Evolutionary conservation across 768 basidiomycete species (phyloP), one percentile per base, ranked within the genome.

Genomic region (Baorangia bicolor): DNA sequence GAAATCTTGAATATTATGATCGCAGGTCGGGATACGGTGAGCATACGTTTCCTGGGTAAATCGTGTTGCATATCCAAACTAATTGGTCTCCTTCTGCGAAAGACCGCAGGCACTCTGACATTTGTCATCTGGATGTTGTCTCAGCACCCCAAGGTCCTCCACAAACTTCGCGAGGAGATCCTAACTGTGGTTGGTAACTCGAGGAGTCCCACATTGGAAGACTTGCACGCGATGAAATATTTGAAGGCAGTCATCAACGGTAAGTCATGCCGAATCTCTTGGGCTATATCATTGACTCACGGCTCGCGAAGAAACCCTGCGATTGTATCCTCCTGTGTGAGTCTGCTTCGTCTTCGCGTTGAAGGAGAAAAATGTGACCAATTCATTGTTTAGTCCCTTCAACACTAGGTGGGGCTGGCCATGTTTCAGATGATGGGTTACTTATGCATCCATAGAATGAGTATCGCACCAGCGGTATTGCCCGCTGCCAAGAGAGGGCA

Each of bases 181-280:
- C 34, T 71, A 5, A 51, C 28, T 5, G 60, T 59, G 10, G 62
- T 75, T 10, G 74, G 74, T 5, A 46, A 53, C 14, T 60, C 64
- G 6, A 64, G 55, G 41, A 38, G 50, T n/a, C 73, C 73, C 23
- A 73, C 72, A 2, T 61, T 61, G 27, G 66, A 70, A 6, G 68
- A 73, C 42, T 56, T 74, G n/a, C 64, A 64, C 5, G 64, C 64
- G 11, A 74, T 78, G 74, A 77, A 73, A 37, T 78, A 76, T 56
- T 33, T 78, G 49, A 67, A 64, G 34, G 76, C 77, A 18, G 69
- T 78, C 20, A 72, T 78, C 23, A 72, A 70, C 21, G 69, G 69
- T 70, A 53, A n/a, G 63, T 50, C 8, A 8, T 14, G 14, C 10
- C 39, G 14, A 47, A 41, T 39, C 12, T 16, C 31, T 13, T 27